These are phyloP conservation scores for Geotrichum klebahnii DNA, from an alignment of 1,139 yeast species.

Conservation along the genomic window DNA sequence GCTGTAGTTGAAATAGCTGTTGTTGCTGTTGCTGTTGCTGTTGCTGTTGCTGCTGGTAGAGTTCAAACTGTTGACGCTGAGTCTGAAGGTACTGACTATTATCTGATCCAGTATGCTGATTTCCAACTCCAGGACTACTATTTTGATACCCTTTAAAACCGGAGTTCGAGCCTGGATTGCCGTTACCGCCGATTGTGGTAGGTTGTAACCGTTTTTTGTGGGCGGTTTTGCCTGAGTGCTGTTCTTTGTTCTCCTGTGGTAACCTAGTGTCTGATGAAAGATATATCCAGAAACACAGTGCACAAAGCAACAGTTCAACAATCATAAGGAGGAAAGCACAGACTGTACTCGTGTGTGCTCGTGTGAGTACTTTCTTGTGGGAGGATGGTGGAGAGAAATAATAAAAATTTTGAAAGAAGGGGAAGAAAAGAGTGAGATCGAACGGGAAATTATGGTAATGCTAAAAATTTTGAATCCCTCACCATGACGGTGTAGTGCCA, in stretches of 20 bases:
- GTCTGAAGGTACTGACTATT: too few relatives aligned
- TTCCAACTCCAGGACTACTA: too few relatives aligned
- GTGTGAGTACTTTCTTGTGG: not conserved
- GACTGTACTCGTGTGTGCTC: not conserved
- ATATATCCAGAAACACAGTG: slow-evolving; percentile 1
- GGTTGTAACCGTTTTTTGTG: too few relatives aligned
- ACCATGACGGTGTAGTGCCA: too few relatives aligned
- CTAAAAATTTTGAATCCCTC: too few relatives aligned
- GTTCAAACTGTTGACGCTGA: not conserved
- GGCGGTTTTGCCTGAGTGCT: not conserved
- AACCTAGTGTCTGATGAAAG: not conserved
- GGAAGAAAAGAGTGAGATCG: too few relatives aligned
- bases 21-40: not conserved
- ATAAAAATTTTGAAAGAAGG: too few relatives aligned
- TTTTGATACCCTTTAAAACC: too few relatives aligned
- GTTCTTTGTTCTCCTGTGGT: not conserved
- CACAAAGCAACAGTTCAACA: not conserved
- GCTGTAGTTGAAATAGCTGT: not conserved
- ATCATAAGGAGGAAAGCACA: not conserved
- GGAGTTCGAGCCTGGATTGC: too few relatives aligned
- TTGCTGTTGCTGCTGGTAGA: not conserved
- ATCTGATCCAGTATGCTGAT: too few relatives aligned
- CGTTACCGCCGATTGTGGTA: too few relatives aligned
- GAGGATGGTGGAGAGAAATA: not conserved
- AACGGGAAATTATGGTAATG: too few relatives aligned